phyloP scores from a whole-genome alignment of 2,329 filamentous ascomycete genomes.

The Alternaria triticina region DNA sequence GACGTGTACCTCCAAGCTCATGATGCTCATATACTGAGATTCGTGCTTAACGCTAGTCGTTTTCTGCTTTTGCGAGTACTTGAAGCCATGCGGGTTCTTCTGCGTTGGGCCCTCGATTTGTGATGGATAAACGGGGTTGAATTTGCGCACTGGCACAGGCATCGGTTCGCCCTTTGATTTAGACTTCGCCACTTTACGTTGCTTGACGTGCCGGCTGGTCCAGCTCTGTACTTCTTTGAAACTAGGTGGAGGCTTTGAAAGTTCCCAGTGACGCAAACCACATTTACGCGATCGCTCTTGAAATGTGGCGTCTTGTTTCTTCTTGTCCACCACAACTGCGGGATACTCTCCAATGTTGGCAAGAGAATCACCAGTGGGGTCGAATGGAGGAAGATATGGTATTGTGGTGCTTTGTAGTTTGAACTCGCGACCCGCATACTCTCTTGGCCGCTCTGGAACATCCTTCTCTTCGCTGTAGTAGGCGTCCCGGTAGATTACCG shows the following conservation, averaged over 20 bases:
- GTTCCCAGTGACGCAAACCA: conserved; percentile 76
- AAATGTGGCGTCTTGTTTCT: conserved; percentile 45
- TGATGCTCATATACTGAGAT: conserved; percentile 92
- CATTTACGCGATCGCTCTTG: conserved; percentile 63
- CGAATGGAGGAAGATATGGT: conserved; percentile 81
- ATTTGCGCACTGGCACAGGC: conserved; percentile 20
- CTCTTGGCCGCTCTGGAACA: conserved; percentile 75
- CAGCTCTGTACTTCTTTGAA: conserved; percentile 73
- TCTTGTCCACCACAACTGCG: conserved; percentile 57
- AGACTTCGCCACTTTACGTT: conserved; percentile 14
- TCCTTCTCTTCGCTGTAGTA: conserved; percentile 86
- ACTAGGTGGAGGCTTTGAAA: conserved; percentile 73
- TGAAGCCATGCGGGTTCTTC: conserved; percentile 80
- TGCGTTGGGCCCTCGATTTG: conserved; percentile 92
- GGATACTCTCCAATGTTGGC: conserved; percentile 63
- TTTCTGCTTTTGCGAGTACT: conserved; percentile 78
- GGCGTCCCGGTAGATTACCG: conserved; percentile 81
- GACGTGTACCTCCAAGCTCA: conserved; percentile 92
- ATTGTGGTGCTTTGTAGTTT: conserved; percentile 75
- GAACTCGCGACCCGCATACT: conserved; percentile 90
- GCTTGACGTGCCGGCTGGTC: conserved; percentile 56
- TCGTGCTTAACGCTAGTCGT: conserved; percentile 82
- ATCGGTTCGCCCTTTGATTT: neutral
- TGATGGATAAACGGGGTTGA: neutral
- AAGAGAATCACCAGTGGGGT: conserved; percentile 64